Percentiles rank a stretch among this genome's conserved stretches.
phyloP scores from a whole-genome alignment of 1,284 basidiomycete genomes.

The Sporisorium exsertum region DNA sequence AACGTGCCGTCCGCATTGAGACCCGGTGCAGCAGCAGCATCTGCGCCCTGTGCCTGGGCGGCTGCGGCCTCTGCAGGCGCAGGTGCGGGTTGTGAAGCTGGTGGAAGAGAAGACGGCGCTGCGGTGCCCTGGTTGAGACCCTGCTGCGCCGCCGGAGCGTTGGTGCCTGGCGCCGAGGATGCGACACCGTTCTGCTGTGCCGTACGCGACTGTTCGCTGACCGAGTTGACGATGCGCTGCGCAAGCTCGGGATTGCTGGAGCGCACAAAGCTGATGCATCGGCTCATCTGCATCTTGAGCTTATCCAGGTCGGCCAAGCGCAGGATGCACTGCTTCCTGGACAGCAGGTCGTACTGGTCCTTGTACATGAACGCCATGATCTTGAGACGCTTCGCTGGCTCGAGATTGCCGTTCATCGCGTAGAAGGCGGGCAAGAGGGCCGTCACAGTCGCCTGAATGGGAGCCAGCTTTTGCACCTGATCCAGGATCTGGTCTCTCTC shows the following conservation, averaged over 20 bases:
- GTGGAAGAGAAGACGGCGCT: slow-evolving; percentile 5
- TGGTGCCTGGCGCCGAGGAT: slow-evolving; percentile 9
- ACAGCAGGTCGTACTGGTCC: slow-evolving; percentile 62
- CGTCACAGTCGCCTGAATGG: slow-evolving; percentile 60
- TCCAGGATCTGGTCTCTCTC: slow-evolving; percentile 59
- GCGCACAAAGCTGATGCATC: slow-evolving; percentile 66
- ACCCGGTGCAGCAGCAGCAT: slow-evolving; percentile 11
- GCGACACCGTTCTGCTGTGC: slow-evolving; percentile 35
- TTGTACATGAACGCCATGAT: slow-evolving; percentile 68
- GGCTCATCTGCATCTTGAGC: slow-evolving; percentile 66
- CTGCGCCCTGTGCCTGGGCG: slow-evolving; percentile 18
- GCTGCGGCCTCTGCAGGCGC: slow-evolving; percentile 12
- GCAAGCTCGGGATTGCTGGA: slow-evolving; percentile 62
- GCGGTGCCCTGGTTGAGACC: slow-evolving; percentile 4
- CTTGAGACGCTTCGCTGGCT: slow-evolving; percentile 65
- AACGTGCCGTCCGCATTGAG: slow-evolving; percentile 40
- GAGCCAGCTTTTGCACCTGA: slow-evolving; percentile 59
- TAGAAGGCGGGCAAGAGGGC: slow-evolving; percentile 65
- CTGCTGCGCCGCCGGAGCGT: slow-evolving; percentile 3
- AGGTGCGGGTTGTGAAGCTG: slow-evolving; percentile 18
- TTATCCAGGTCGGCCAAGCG: slow-evolving; percentile 63
- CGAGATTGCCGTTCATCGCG: slow-evolving; percentile 64
- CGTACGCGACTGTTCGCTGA: slow-evolving; percentile 40
- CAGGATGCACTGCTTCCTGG: slow-evolving; percentile 61
- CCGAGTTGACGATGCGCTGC: slow-evolving; percentile 49